These are phyloP conservation scores for Cercophora sp. DNA, from an alignment of 495 filamentous ascomycete genomes.

Conservation along the genomic window DNA sequence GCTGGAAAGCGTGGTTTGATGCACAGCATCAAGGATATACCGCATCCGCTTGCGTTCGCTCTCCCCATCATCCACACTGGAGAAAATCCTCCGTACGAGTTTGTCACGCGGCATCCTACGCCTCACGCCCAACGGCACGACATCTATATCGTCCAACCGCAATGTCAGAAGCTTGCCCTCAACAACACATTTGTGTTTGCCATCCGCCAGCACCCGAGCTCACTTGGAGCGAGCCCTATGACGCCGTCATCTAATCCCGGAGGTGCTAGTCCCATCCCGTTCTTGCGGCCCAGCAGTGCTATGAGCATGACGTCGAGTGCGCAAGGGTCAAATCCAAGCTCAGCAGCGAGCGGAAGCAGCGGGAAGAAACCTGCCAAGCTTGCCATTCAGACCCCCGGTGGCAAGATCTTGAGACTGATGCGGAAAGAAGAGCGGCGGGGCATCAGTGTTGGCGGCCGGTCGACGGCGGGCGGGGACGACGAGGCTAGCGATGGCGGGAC, in stretches of 20 bases:
- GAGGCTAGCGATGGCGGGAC: slow-evolving; percentile 69
- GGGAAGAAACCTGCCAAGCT: slow-evolving; percentile 86
- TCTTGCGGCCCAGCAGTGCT: slow-evolving; percentile 70
- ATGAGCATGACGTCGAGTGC: slow-evolving; percentile 74
- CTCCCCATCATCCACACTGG: slow-evolving; percentile 86
- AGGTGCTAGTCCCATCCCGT: slow-evolving; percentile 62
- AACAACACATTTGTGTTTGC: slow-evolving; percentile 99
- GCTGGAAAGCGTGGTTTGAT: slow-evolving; percentile 91
- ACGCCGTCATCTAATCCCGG: slow-evolving; percentile 49
- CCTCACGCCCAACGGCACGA: slow-evolving; percentile 96
- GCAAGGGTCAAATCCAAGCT: slow-evolving; percentile 51
- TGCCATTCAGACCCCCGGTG: slow-evolving; percentile 90
- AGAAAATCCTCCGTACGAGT: slow-evolving; percentile 89
- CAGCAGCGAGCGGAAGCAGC: slow-evolving; percentile 35
- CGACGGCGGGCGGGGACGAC: slow-evolving; percentile 45
- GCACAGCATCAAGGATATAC: slow-evolving; percentile 92
- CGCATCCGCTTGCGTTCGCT: slow-evolving; percentile 86
- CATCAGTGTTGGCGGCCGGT: slow-evolving; percentile 29
- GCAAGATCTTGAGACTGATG: slow-evolving; percentile 88
- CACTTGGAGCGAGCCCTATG: slow-evolving; percentile 33
- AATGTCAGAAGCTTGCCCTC: slow-evolving; percentile 77
- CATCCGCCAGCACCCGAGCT: slow-evolving; percentile 86
- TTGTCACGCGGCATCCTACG: slow-evolving; percentile 88
- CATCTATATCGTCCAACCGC: slow-evolving; percentile 91
- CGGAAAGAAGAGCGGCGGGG: slow-evolving; percentile 74